Conservation (phyloP, 495 filamentous ascomycete genomes). For the Tirmania nivea region DNA sequence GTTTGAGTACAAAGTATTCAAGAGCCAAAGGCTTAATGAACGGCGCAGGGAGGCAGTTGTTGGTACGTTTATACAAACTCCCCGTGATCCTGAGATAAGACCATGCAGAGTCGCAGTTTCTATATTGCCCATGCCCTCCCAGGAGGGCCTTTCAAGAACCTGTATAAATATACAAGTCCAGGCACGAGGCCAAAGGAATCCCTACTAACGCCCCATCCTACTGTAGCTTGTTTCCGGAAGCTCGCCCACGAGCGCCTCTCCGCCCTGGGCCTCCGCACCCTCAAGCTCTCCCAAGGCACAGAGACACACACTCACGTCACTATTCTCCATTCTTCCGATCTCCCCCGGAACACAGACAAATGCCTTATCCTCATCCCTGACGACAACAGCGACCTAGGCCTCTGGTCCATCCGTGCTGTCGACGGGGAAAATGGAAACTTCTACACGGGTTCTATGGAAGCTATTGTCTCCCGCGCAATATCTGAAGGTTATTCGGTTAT, state of each 20-base stretch:
- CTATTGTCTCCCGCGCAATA: slow-evolving; percentile 6
- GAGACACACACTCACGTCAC: slow-evolving; percentile 36
- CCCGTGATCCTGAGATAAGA: background rate
- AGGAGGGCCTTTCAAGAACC: too few species aligned
- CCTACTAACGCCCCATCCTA: too few species aligned
- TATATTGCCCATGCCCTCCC: too few species aligned
- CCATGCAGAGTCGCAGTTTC: too few species aligned
- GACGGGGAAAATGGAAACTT: slow-evolving; percentile 5
- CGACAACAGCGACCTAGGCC: slow-evolving; percentile 8
- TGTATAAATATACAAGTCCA: too few species aligned
- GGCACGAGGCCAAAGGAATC: too few species aligned
- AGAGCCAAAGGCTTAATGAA: background rate
- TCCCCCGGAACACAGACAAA: slow-evolving; percentile 19
- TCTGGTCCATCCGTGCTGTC: slow-evolving; percentile 13
- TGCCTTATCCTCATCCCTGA: slow-evolving; percentile 13
- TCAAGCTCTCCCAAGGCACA: slow-evolving; percentile 37
- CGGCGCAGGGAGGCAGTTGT: background rate
- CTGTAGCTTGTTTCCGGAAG: slow-evolving; percentile 15
- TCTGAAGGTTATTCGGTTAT: slow-evolving; percentile 26
- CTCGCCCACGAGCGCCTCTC: slow-evolving; percentile 40
- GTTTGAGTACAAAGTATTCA: background rate
- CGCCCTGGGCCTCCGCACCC: slow-evolving; percentile 30
- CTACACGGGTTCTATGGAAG: slow-evolving; percentile 13
- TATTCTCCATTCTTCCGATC: slow-evolving; percentile 39
- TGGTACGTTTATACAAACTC: too few species aligned